Evolutionary conservation across 2,329 filamentous ascomycete species (phyloP), one percentile per base, ranked within the genome.

Genomic region (Colletotrichum karsti): DNA sequence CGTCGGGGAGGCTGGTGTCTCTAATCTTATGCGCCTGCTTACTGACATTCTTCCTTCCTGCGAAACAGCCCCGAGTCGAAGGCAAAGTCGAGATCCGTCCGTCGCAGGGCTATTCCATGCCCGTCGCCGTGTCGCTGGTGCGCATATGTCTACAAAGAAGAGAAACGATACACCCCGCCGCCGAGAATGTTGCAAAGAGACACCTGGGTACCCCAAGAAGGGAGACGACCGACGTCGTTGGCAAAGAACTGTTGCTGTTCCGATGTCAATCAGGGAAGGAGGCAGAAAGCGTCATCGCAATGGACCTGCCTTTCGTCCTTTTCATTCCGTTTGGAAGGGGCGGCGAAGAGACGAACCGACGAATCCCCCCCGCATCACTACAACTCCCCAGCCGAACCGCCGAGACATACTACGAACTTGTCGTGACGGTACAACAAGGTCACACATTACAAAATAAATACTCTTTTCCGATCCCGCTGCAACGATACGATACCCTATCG

Each of bases 1-100:
- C 50, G 66, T 67, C 35, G 48, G n/a, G 48, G 35, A 53, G 50
- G 18, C 65, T 71, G 70, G 50, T 69, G 28, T 67, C n/a, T 42
- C 33, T 51, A 12, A 33, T 28, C 41, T 50, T 72, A 63, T 71
- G 65, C 65, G 65, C 65, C n/a, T 58, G 53, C 13, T 59, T 20
- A 53, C 35, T 68, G 65, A 68, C 39, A 7, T 22, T 33, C 10
- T 44, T 9, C 10, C 22, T 22, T 6, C 39, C 35, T 46, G 30
- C 30, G 24, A 68, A 55, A 22, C 77, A 98, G 94, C 96, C 96
- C 76, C 93, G 96, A 78, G 95, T 99, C 83, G 95, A 98, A 85
- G 96, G 96, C 75, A 97, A 96, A 79, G 96, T 99, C 78, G 96
- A 98, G 83, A 96, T 99, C 74, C 90, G 96, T 69, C 96, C 96